A percentile compares a stretch with the other conserved stretches of the same genome.
These are phyloP conservation scores for Glaciozyma antarctica DNA, from an alignment of 768 basidiomycete genomes.

Conservation along the genomic window DNA sequence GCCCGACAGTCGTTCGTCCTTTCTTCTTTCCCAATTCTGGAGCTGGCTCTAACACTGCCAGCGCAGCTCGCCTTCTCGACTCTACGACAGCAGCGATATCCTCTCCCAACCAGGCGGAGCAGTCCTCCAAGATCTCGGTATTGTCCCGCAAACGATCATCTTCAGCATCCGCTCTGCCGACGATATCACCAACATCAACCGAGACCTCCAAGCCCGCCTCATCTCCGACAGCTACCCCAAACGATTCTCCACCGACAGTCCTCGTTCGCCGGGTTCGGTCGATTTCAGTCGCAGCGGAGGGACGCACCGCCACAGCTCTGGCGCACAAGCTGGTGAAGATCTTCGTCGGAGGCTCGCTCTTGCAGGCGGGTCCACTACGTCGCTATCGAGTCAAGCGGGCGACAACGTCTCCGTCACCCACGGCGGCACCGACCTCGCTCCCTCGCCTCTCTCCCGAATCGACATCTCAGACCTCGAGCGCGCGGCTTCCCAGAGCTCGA, in stretches of 20 bases:
- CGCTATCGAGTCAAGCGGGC: not conserved
- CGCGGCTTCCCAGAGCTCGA: conserved; percentile 14
- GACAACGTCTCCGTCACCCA: not conserved
- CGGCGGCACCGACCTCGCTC: too few relatives aligned
- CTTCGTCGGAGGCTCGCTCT: conserved; percentile 21
- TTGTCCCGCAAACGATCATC: conserved; percentile 36
- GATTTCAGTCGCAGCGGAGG: not conserved
- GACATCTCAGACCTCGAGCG: conserved; percentile 13
- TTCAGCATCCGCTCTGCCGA: conserved; percentile 25
- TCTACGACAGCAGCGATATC: conserved; percentile 5
- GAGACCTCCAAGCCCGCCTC: conserved; percentile 1
- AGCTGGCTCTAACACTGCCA: not conserved
- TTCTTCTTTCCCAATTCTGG: not conserved
- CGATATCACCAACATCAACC: conserved; percentile 13
- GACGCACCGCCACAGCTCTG: not conserved
- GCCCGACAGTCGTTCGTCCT: conserved; percentile 60
- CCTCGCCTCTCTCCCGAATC: too few relatives aligned
- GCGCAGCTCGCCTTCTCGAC: conserved; percentile 9
- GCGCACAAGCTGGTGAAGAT: conserved; percentile 22
- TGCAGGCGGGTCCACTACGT: not conserved
- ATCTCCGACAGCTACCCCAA: not conserved
- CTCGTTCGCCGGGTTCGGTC: conserved; percentile 5
- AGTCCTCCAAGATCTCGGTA: conserved; percentile 30
- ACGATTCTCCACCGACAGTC: conserved; percentile 7
- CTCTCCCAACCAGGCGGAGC: conserved; percentile 2